These are phyloP conservation scores for Talaromyces sp. DNA, from an alignment of 2,329 filamentous ascomycete genomes.

Conservation along the genomic window DNA sequence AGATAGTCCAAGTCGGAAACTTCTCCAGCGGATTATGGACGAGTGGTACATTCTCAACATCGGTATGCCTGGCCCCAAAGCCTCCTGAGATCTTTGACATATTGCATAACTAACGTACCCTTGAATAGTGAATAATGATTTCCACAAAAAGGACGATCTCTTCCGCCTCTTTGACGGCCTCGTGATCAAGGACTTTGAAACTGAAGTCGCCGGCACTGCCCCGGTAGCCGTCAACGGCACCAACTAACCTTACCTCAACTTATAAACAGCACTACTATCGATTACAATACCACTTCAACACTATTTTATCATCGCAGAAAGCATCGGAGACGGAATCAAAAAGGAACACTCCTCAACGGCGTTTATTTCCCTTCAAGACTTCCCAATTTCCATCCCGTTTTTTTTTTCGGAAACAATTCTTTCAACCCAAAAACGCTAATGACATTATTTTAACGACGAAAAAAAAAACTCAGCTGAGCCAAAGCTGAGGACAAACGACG, in stretches of 20 bases:
- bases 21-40: constrained; percentile 81
- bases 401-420: background rate
- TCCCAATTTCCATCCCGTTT: background rate
- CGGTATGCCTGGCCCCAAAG: constrained; percentile 59
- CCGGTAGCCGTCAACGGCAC: constrained; percentile 22
- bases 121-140: constrained; percentile 87
- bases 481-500: constrained; percentile 6
- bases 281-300: background rate
- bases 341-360: constrained; percentile 4
- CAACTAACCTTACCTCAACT: background rate
- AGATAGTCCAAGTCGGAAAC: constrained; percentile 67
- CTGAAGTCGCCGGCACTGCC: constrained; percentile 27
- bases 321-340: background rate
- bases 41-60: constrained; percentile 95
- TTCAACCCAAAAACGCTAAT: constrained; percentile 12
- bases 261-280: background rate
- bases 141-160: constrained; percentile 76
- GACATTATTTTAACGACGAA: constrained; percentile 5
- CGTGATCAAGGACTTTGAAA: constrained; percentile 36
- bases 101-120: background rate
- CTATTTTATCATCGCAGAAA: background rate
- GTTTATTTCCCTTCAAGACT: background rate
- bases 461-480: background rate
- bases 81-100: no score
- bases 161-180: constrained; percentile 84